Base-by-base conservation (phyloP, 1,284 basidiomycete species). In the Pseudozyma hubeiensis region DNA sequence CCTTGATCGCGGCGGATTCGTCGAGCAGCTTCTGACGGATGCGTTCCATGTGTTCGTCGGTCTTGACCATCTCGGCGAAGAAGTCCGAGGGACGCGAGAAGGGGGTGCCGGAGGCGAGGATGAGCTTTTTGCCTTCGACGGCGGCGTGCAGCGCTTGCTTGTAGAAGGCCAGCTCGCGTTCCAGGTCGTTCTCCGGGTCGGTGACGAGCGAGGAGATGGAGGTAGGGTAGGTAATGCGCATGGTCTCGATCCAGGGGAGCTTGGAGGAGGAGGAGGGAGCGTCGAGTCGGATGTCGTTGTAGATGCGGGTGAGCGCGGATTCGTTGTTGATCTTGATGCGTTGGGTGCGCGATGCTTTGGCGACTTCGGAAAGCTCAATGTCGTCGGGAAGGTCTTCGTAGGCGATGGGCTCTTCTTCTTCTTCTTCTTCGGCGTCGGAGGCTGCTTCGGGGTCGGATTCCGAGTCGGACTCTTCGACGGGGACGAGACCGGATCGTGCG, bases 31-130 rank as follows among this genome's bases (percentile, higher is more conserved):
- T 90, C 79, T 94, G 91, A 53, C 97, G 91, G 78, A 99, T 93
- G 50, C 93, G 90, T 85, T 97, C 94, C 97, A 99, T 99, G 86
- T 99, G 97, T 24, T 93, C 88, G 82, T 99, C 97, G 30, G 91
- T 91, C 87, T 99, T 99, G 80, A 98, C 92, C 96, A 99, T 99
- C 87, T 99, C 96, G 19, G 96, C 96, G 81, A 97, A 99, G 85
- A 94, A 99, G 86, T 99, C 97, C 0, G 89, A 80, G 0, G 96
- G 96, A n/a, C 97, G 91, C 10, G 92, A 91, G 86, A 97, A 99
- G 1, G 93, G 90, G 72, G 96, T 88, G 45, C 86, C 85, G 47
- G 89, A 88, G 74, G 91, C 89, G 79, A 91, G 90, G 48, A 93
- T 93, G 33, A 93, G 89, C 19, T 88, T 84, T 51, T 90, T 90